Conservation (phyloP, 116 monocot species). For the Zostera marina region DNA sequence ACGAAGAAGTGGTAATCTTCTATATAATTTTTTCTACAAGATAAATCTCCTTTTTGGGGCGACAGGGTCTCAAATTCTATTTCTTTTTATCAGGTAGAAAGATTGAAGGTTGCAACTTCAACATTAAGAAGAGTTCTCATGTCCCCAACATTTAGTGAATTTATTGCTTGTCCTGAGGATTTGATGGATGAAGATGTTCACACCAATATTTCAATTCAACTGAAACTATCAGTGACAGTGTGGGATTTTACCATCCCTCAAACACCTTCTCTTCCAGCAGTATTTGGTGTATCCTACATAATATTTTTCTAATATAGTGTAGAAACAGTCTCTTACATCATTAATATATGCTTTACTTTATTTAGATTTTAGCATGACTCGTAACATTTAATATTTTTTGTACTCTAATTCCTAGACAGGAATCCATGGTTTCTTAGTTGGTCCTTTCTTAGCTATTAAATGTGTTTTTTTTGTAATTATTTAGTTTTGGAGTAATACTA, state of each 20-base stretch:
- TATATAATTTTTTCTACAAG: background rate
- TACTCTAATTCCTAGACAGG: too few species aligned
- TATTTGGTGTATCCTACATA: slow-evolving; percentile 89
- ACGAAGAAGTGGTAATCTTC: slow-evolving; percentile 56
- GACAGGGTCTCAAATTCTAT: background rate
- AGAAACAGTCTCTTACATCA: background rate
- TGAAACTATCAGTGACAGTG: slow-evolving; percentile 72
- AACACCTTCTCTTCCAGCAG: slow-evolving; percentile 95
- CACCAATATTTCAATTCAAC: slow-evolving; percentile 38
- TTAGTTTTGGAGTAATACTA: too few species aligned
- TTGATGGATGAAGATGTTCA: slow-evolving; percentile 89
- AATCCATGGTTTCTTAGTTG: too few species aligned
- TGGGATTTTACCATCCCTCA: slow-evolving; percentile 94
- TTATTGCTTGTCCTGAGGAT: slow-evolving; percentile 33
- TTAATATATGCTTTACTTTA: background rate
- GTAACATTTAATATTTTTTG: too few species aligned
- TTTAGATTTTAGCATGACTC: too few species aligned
- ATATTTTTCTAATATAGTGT: background rate
- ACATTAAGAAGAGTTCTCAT: slow-evolving; percentile 54
- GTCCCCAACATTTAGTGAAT: slow-evolving; percentile 47
- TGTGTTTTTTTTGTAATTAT: too few species aligned
- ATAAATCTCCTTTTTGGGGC: background rate
- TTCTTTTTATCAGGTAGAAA: slow-evolving; percentile 41
- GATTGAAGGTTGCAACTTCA: slow-evolving; percentile 39
- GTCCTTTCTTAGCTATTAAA: too few species aligned